These are phyloP conservation scores for Borealophlyctis nickersoniae DNA, from an alignment of 192 early-diverging fungal species.

Conservation along the genomic window DNA sequence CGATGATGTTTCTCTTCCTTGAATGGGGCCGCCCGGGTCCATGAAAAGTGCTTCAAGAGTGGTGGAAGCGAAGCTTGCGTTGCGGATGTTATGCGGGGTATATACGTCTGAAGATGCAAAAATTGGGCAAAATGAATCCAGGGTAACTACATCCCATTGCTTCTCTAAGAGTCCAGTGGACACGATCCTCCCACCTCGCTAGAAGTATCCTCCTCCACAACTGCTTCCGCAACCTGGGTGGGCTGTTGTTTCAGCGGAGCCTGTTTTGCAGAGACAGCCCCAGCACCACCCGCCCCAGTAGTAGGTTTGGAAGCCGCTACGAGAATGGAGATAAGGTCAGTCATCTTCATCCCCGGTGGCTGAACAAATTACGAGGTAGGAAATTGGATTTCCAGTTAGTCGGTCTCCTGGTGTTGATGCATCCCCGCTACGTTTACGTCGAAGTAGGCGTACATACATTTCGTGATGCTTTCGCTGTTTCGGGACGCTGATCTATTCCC, in stretches of 20 bases:
- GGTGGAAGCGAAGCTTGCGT: conserved; percentile 42
- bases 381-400: no score
- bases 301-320: background rate
- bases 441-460: no score
- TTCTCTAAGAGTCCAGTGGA: background rate
- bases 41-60: conserved; percentile 59
- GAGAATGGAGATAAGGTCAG: background rate
- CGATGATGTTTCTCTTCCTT: conserved; percentile 55
- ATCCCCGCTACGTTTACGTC: no score
- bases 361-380: no score
- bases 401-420: no score
- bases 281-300: no score
- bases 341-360: background rate
- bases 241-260: background rate
- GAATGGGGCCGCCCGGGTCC: conserved; percentile 59
- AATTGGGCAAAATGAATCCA: background rate
- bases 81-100: conserved; percentile 34
- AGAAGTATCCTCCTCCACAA: background rate
- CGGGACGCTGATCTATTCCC: no score
- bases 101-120: background rate
- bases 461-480: no score
- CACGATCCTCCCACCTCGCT: background rate
- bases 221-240: background rate
- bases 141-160: background rate
- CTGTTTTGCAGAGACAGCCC: background rate